Evolutionary conservation across 345 rosid species (phyloP), one percentile per base, ranked within the genome.

Genomic region (Populus davidiana): DNA sequence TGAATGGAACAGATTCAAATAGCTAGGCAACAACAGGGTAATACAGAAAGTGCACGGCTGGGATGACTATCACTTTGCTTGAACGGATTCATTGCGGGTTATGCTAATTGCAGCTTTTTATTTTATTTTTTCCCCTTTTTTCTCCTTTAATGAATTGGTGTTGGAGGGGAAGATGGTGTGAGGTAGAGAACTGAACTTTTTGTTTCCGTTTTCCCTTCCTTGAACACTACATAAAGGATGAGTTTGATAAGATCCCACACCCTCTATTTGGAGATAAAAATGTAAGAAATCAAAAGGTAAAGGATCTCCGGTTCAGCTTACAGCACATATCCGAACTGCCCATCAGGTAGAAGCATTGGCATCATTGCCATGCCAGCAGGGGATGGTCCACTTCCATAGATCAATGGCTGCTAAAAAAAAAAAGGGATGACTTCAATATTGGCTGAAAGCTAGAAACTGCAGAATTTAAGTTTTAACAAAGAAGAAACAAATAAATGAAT

Each of bases 311-410:
- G 27, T 33, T 75, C 61, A 74, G 81, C 99, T 92, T 81, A 96
- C 99, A 93, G 83, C 77, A 92, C 96, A 54, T 93, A 96, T 82
- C 99, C 98, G 25, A 96, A 85, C 80, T 93, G 88, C 73, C 97
- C 99, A 81, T 93, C 96, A 25, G 99, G 99, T 70, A 96, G 83
- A 88, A 96, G 89, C 92, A 96, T 93, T 70, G 98, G 98, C 93
- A 92, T 85, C 99, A 96, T 93, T 35, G 97, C 89, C 99, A 96
- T 92, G 69, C 97, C 98, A 66, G 92, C 81, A 61, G 90, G 90
- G 72, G 86, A 75, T 33, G 89, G 83, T 62, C 92, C 98, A 81
- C 91, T 87, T 39, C 96, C 99, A 75, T 93, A 91, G 82, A 91
- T 84, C 87, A 92, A 23, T 23, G 98, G 94, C 99, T 95, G 93